Conservation (phyloP, 352 stramenopile species). For the Pythium aristosporum region DNA sequence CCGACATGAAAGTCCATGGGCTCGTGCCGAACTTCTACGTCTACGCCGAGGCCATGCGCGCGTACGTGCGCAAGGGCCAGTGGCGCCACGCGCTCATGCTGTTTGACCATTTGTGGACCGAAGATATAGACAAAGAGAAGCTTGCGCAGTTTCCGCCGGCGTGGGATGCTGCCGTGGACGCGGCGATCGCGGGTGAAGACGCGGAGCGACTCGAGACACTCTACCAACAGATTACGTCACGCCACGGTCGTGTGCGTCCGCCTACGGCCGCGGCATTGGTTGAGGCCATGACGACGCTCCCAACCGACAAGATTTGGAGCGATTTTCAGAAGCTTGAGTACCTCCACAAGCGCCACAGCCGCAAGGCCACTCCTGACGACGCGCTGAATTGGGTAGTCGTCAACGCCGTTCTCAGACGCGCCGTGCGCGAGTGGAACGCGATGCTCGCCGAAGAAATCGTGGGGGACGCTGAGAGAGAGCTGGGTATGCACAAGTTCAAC, state of each 20-base stretch:
- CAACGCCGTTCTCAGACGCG: slow-evolving; percentile 62
- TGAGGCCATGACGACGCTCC: slow-evolving; percentile 38
- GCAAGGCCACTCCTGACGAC: not conserved
- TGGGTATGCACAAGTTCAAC: slow-evolving; percentile 44
- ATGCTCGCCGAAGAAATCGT: slow-evolving; percentile 58
- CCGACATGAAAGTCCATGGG: slow-evolving; percentile 68
- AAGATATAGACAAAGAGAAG: slow-evolving; percentile 38
- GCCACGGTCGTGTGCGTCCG: slow-evolving; percentile 43
- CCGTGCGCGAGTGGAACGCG: slow-evolving; percentile 49
- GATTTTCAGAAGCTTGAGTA: slow-evolving; percentile 48
- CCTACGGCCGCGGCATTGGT: slow-evolving; percentile 48
- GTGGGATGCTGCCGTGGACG: slow-evolving; percentile 66
- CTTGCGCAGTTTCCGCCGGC: slow-evolving; percentile 46
- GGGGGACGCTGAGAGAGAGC: slow-evolving; percentile 31
- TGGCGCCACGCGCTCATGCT: slow-evolving; percentile 72
- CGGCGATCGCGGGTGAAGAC: slow-evolving; percentile 47
- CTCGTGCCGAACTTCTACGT: slow-evolving; percentile 67
- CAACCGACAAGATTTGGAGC: slow-evolving; percentile 51
- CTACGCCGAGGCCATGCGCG: slow-evolving; percentile 67
- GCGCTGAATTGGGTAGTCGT: slow-evolving; percentile 39
- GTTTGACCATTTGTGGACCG: slow-evolving; percentile 66
- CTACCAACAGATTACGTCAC: slow-evolving; percentile 43
- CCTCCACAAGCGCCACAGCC: slow-evolving; percentile 34
- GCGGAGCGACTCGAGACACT: slow-evolving; percentile 41
- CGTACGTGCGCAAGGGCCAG: slow-evolving; percentile 61